Conservation (phyloP, 2,329 filamentous ascomycete species). For the Fusarium dlaminii region DNA sequence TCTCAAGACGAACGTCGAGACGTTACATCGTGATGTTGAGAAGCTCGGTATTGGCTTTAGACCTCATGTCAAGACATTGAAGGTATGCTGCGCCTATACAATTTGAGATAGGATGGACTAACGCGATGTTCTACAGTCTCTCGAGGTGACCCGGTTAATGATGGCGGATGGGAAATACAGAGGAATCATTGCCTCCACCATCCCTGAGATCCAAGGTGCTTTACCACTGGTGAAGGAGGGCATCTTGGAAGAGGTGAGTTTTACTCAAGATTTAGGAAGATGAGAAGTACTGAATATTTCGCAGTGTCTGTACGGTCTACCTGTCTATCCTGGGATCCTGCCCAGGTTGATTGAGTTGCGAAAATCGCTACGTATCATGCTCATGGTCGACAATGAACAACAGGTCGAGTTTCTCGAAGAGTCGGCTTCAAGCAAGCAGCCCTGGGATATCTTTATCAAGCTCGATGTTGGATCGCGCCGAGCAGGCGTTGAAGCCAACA, state of each 20-base stretch:
- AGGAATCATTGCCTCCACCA: conserved; percentile 52
- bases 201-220: conserved; percentile 52
- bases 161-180: conserved; percentile 50
- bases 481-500: conserved; percentile 45
- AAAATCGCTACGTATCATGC: conserved; percentile 44
- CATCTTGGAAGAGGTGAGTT: conserved; percentile 50
- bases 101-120: background rate
- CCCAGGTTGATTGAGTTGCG: conserved; percentile 44
- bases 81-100: conserved; percentile 40
- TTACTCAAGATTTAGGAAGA: background rate
- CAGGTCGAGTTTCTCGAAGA: conserved; percentile 46
- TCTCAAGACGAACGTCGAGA: conserved; percentile 50
- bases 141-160: conserved; percentile 53
- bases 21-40: conserved; percentile 51
- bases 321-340: conserved; percentile 49
- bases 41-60: conserved; percentile 50
- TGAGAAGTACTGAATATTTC: background rate
- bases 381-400: conserved; percentile 51
- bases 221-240: conserved; percentile 52
- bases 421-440: conserved; percentile 8
- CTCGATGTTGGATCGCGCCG: conserved; percentile 50
- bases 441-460: conserved; percentile 51
- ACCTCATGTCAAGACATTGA: conserved; percentile 57
- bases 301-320: conserved; percentile 52
- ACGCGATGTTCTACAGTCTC: conserved; percentile 40